Conservation (phyloP, 2,329 filamentous ascomycete species). For the Bipolaris gigantea region DNA sequence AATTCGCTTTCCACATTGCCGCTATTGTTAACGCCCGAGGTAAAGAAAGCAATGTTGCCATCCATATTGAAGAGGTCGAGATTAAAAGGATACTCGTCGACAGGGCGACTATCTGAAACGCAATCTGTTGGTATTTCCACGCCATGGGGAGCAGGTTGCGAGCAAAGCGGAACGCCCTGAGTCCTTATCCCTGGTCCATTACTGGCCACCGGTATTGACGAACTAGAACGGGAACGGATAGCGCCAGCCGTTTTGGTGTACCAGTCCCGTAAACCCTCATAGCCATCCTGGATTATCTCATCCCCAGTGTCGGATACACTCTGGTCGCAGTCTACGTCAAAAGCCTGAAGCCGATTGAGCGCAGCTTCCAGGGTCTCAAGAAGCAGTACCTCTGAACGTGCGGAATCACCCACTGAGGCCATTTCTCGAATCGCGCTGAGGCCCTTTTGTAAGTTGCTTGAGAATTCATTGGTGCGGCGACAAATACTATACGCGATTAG, state of each 20-base stretch:
- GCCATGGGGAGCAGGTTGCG: neutral
- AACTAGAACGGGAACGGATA: neutral
- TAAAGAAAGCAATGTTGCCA: conserved; percentile 12
- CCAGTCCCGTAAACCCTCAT: conserved; percentile 11
- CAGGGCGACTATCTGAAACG: neutral
- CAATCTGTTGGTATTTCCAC: neutral
- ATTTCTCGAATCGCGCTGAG: conserved; percentile 14
- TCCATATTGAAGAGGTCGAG: conserved; percentile 13
- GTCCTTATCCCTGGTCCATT: neutral
- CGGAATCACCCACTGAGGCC: conserved; percentile 15
- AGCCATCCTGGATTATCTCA: conserved; percentile 6
- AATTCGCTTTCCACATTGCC: conserved; percentile 10
- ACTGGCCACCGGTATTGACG: neutral
- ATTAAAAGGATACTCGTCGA: conserved; percentile 15
- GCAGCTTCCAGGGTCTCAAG: conserved; percentile 13
- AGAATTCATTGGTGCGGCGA: conserved; percentile 12
- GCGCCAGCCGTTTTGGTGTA: conserved; percentile 6
- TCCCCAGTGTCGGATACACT: neutral
- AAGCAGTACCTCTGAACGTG: conserved; percentile 15
- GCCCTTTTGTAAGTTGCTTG: conserved; percentile 10
- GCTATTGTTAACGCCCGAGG: conserved; percentile 6
- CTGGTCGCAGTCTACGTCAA: conserved; percentile 4
- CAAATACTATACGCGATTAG: conserved; percentile 17
- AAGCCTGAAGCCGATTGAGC: conserved; percentile 12
- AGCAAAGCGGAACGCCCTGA: neutral